Base-by-base conservation (phyloP, 352 stramenopile species). In the Phytophthora pinifolia region DNA sequence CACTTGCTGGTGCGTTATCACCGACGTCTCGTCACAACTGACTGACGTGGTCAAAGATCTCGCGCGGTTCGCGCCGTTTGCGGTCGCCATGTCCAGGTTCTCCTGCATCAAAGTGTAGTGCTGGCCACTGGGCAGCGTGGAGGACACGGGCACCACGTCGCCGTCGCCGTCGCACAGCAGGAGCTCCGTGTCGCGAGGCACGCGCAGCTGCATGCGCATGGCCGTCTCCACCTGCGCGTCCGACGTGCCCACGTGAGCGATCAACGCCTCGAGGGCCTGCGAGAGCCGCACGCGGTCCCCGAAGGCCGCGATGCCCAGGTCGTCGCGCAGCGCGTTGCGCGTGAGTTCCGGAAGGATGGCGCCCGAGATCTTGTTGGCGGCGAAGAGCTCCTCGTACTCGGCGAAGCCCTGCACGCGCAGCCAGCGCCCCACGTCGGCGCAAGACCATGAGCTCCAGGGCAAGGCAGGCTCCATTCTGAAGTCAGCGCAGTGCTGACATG, bases 331-430 rank as follows among this genome's bases (percentile, higher is more conserved):
- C 27, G 83, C 70, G 45, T 87, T 75, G 35, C 81, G 76, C 30
- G 73, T 76, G 43, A 90, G 60, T 55, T 83, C 77, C 10, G 74
- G 69, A 20, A 90, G 61, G 39, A 88, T 79, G 49, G 73, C 70
- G 42, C 75, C 75, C 9, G 70, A 69, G 39, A 83, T 83, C 53
- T 86, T 78, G 39, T 87, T 81, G 15, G 65, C 59, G 9, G 70
- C 55, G 51, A 87, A 87, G 44, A 77, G 52, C 35, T 82, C 53
- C 15, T 42, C 56, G 37, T 74, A 59, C 41, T 77, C 54, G 20
- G 29, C 42, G 33, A 82, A 66, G 22, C 61, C 63, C 38, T 66
- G 58, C 25, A 41, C 38, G 27, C 41, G 31, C 31, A 82, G 59
- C 68, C 72, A 82, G n/a, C 41, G 47, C 31, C 58, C 64, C 25